Conservation (phyloP, 2,329 filamentous ascomycete genomes). For the Aspergillus flavus region DNA sequence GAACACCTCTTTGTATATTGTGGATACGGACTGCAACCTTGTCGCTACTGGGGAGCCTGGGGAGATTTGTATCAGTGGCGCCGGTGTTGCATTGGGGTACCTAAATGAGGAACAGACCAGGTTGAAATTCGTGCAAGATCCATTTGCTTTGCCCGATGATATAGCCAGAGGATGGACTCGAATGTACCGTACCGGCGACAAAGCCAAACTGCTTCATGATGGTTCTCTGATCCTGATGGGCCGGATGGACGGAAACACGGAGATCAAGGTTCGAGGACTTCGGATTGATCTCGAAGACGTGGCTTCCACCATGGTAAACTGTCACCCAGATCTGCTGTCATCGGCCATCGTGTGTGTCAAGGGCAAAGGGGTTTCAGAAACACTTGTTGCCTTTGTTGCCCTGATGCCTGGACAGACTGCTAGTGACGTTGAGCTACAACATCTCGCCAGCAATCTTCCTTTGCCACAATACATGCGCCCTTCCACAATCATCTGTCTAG, state of each 20-base stretch:
- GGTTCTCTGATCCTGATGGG: conserved; percentile 28
- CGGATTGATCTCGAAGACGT: conserved; percentile 52
- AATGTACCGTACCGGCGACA: conserved; percentile 32
- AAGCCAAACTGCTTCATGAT: conserved; percentile 25
- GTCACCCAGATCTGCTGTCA: neutral
- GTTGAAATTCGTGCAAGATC: conserved; percentile 9
- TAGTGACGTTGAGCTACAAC: conserved; percentile 22
- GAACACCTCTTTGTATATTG: conserved; percentile 7
- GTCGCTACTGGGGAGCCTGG: conserved; percentile 1
- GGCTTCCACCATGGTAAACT: conserved; percentile 19
- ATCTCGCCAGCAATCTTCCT: conserved; percentile 33
- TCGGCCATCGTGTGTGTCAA: conserved; percentile 4
- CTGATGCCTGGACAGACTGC: neutral
- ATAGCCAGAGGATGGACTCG: conserved; percentile 23
- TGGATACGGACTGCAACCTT: neutral
- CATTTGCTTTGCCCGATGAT: neutral
- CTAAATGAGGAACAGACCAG: neutral
- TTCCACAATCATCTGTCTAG: conserved; percentile 22
- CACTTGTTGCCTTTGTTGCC: conserved; percentile 23
- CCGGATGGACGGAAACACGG: conserved; percentile 26
- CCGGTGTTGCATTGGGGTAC: conserved; percentile 11
- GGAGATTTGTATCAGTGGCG: conserved; percentile 14
- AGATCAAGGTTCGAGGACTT: conserved; percentile 30
- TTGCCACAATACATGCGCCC: conserved; percentile 41
- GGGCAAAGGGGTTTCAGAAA: conserved; percentile 8